phyloP scores from a whole-genome alignment of 108 stramenopile species.

The Stephanodiscus triporus region DNA sequence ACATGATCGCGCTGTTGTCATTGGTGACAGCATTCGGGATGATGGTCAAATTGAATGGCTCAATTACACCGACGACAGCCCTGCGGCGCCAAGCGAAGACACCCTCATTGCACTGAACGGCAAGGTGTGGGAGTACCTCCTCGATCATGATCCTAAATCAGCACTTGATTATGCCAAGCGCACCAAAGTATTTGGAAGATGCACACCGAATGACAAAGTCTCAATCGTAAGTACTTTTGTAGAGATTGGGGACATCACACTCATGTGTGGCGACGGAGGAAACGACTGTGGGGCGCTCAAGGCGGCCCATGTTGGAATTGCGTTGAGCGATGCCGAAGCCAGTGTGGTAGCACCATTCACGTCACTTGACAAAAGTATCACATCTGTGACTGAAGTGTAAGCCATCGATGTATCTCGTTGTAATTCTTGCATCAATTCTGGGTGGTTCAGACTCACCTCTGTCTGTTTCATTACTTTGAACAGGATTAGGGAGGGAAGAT shows the following conservation, averaged over 20 bases:
- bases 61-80: conserved; percentile 32
- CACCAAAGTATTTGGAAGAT: conserved; percentile 64
- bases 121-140: conserved; percentile 51
- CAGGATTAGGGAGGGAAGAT: conserved; percentile 63
- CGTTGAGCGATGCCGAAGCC: conserved; percentile 61
- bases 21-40: conserved; percentile 33
- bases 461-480: not conserved
- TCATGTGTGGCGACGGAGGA: conserved; percentile 80
- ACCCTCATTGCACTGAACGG: conserved; percentile 64
- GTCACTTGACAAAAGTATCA: conserved; percentile 50
- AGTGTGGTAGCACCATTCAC: conserved; percentile 63
- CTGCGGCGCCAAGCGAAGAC: conserved; percentile 11
- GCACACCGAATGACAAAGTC: conserved; percentile 66
- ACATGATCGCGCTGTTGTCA: conserved; percentile 28
- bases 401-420: not conserved
- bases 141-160: conserved; percentile 34
- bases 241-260: conserved; percentile 56
- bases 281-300: conserved; percentile 75
- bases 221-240: conserved; percentile 61
- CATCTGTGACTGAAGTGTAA: conserved; percentile 53
- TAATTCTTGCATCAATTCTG: not conserved
- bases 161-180: conserved; percentile 33
- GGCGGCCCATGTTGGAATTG: conserved; percentile 69
- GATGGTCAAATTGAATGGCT: conserved; percentile 45
- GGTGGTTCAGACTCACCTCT: not conserved